phyloP scores from a whole-genome alignment of 108 stramenopile species.

The Cyclotella cryptica region DNA sequence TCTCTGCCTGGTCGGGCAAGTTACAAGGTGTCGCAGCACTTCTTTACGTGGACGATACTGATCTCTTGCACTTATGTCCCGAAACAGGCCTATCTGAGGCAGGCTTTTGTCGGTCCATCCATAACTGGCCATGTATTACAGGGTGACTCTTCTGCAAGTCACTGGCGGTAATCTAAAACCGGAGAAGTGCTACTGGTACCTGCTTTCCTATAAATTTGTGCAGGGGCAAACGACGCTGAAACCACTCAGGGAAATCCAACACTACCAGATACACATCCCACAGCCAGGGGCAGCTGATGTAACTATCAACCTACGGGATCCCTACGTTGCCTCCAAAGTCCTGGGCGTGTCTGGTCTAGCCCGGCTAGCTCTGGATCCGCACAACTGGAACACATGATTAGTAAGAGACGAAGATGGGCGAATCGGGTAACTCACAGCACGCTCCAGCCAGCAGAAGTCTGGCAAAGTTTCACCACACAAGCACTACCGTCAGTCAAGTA shows the following conservation, averaged over 20 bases:
- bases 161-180: too few relatives aligned
- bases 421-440: too few relatives aligned
- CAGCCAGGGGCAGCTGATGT: background rate
- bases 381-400: background rate
- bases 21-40: too few relatives aligned
- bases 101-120: background rate
- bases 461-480: too few relatives aligned
- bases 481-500: too few relatives aligned
- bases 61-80: too few relatives aligned
- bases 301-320: background rate
- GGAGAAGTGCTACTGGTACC: too few relatives aligned
- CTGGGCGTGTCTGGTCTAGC: background rate
- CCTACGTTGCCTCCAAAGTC: background rate
- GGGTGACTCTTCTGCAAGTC: background rate
- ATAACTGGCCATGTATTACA: background rate
- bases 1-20: too few relatives aligned
- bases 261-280: background rate
- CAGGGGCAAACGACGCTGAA: too few relatives aligned
- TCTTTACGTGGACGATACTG: too few relatives aligned
- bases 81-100: background rate
- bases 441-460: too few relatives aligned
- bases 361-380: background rate
- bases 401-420: background rate
- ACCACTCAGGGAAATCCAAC: background rate
- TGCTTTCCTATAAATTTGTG: slow-evolving; percentile 7